A percentile compares a stretch with the other conserved stretches of the same genome.
phyloP scores from a whole-genome alignment of 176 grass and related monocot genomes.

The Secale cereale region DNA sequence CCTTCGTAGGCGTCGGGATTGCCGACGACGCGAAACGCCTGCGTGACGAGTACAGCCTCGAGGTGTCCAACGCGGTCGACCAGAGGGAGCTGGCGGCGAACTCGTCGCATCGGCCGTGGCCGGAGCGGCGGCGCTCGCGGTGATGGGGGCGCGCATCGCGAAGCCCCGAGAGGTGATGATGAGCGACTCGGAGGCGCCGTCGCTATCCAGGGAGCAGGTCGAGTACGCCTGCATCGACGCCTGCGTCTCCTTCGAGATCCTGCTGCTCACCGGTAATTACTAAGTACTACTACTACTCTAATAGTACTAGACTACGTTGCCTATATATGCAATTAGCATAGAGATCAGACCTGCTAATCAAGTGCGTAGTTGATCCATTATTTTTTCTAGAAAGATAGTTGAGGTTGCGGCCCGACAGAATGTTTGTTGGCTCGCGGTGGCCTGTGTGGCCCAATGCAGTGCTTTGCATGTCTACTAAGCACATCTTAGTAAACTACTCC shows the following conservation, averaged over 20 bases:
- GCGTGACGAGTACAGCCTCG: neutral
- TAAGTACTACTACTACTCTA: too few species aligned
- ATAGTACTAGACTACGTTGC: too few species aligned
- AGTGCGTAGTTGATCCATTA: too few species aligned
- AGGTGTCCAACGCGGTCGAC: slow-evolving; percentile 10
- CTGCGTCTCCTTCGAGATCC: slow-evolving; percentile 55
- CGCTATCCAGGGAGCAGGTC: slow-evolving; percentile 36
- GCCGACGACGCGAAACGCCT: slow-evolving; percentile 18
- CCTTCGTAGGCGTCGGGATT: slow-evolving; percentile 52
- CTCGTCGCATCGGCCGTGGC: neutral
- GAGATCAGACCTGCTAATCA: too few species aligned
- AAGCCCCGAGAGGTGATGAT: slow-evolving; percentile 28
- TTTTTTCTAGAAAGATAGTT: too few species aligned
- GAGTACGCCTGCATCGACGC: slow-evolving; percentile 51
- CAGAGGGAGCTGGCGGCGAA: slow-evolving; percentile 14
- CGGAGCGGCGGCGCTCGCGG: slow-evolving; percentile 11
- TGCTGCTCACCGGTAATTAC: neutral
- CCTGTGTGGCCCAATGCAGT: too few species aligned
- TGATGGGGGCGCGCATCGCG: slow-evolving; percentile 24
- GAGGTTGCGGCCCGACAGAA: too few species aligned
- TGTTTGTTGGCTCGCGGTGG: too few species aligned
- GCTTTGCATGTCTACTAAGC: too few species aligned
- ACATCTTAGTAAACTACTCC: too few species aligned
- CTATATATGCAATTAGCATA: too few species aligned
- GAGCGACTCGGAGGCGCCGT: slow-evolving; percentile 27